phyloP scores from a whole-genome alignment of 768 basidiomycete species.

The Leucosporidium scottii region DNA sequence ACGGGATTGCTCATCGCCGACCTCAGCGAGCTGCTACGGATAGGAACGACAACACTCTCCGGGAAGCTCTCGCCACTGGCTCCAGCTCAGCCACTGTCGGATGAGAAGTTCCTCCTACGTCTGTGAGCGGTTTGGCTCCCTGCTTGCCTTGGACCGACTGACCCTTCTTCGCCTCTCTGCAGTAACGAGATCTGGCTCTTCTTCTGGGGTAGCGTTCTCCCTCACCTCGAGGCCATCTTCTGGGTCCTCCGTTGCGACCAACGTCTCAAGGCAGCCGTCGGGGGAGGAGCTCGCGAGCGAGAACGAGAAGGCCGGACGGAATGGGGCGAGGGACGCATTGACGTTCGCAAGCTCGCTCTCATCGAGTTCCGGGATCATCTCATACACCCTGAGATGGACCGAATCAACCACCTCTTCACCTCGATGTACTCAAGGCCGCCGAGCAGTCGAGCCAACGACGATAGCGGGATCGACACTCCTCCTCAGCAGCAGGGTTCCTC shows the following conservation, averaged over 20 bases:
- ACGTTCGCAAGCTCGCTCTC: conserved; percentile 33
- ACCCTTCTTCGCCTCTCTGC: neutral
- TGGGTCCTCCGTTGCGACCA: conserved; percentile 36
- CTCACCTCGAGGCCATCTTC: conserved; percentile 40
- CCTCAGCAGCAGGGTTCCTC: neutral
- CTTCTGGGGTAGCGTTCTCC: conserved; percentile 39
- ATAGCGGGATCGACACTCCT: neutral
- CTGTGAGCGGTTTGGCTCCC: neutral
- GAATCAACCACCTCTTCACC: conserved; percentile 4
- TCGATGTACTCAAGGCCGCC: conserved; percentile 2
- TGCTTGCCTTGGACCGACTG: neutral
- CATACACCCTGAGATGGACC: conserved; percentile 29
- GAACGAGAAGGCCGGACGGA: neutral
- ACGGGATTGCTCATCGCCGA: conserved; percentile 30
- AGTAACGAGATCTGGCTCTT: conserved; percentile 39
- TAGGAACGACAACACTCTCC: conserved; percentile 33
- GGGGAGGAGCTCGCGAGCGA: conserved; percentile 4
- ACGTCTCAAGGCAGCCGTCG: conserved; percentile 16
- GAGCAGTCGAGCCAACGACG: neutral
- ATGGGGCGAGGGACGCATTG: conserved; percentile 23
- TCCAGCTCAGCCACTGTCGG: neutral
- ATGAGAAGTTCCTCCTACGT: conserved; percentile 32
- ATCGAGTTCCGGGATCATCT: conserved; percentile 37
- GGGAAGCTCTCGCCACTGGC: conserved; percentile 23
- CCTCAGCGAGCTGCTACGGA: conserved; percentile 31